These are phyloP conservation scores for Prunus kanzakura DNA, from an alignment of 306 rosid species.

Conservation along the genomic window DNA sequence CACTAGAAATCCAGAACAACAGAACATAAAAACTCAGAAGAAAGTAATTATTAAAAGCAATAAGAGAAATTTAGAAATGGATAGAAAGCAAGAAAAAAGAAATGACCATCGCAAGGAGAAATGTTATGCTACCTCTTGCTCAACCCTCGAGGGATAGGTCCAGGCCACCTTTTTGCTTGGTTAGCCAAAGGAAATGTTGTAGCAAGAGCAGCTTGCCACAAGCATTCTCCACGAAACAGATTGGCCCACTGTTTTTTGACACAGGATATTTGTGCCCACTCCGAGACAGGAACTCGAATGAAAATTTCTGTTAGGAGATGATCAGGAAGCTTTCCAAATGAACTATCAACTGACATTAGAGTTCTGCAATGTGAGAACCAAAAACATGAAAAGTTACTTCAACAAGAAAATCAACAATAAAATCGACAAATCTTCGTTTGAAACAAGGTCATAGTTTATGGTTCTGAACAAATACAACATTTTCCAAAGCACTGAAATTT, in stretches of 20 bases:
- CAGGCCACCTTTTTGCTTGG: conserved; percentile 60
- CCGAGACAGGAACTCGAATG: conserved; percentile 42
- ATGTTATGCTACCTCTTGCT: conserved; percentile 47
- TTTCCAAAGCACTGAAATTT: conserved; percentile 1
- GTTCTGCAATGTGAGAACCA: conserved; percentile 30
- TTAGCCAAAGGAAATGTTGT: conserved; percentile 41
- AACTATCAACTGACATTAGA: conserved; percentile 23
- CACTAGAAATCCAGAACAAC: background rate
- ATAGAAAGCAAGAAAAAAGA: background rate
- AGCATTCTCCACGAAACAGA: conserved; percentile 47
- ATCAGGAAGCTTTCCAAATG: conserved; percentile 56
- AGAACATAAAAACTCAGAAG: background rate
- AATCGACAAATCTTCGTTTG: background rate
- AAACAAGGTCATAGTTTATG: background rate
- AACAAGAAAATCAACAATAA: background rate
- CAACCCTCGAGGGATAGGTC: conserved; percentile 57
- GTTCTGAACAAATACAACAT: background rate
- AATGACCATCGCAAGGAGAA: background rate
- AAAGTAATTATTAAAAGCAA: background rate
- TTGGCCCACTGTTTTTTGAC: conserved; percentile 69
- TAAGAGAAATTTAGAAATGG: background rate
- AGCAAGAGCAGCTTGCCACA: conserved; percentile 73
- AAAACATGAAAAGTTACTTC: background rate
- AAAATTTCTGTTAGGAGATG: conserved; percentile 67
- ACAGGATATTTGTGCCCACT: conserved; percentile 54